Percentiles rank a stretch among this genome's conserved stretches.
These are phyloP conservation scores for Tylopilus balloui DNA, from an alignment of 768 basidiomycete genomes.

Conservation along the genomic window DNA sequence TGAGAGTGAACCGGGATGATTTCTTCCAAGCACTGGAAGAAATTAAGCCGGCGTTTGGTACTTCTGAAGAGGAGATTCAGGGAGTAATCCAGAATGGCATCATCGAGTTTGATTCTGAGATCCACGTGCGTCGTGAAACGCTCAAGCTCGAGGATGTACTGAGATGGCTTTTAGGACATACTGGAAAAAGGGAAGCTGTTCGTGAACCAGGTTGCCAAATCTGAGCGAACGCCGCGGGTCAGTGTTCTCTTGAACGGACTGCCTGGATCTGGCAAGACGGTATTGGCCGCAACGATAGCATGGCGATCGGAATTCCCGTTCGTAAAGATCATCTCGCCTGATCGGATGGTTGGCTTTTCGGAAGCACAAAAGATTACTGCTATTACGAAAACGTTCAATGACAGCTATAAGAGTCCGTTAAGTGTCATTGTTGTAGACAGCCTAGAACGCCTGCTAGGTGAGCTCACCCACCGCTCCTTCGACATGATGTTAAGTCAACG, in stretches of 20 bases:
- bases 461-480: constrained; percentile 19
- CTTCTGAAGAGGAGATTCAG: constrained; percentile 91
- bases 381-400: constrained; percentile 88
- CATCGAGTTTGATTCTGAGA: constrained; percentile 70
- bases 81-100: constrained; percentile 96
- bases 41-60: constrained; percentile 95
- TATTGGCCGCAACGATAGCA: constrained; percentile 90
- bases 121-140: constrained; percentile 54
- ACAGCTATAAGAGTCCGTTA: constrained; percentile 95
- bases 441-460: constrained; percentile 88
- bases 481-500: not conserved
- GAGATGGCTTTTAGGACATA: constrained; percentile 54
- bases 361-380: constrained; percentile 88
- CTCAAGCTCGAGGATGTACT: constrained; percentile 4
- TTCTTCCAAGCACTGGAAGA: constrained; percentile 91
- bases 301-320: constrained; percentile 93
- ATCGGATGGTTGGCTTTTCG: constrained; percentile 95
- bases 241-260: constrained; percentile 86
- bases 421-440: constrained; percentile 96
- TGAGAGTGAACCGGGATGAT: constrained; percentile 81
- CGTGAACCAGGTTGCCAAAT: constrained; percentile 90
- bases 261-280: constrained; percentile 91
- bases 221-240: constrained; percentile 87
- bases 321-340: constrained; percentile 95
- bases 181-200: constrained; percentile 82